Percentiles rank a stretch among this genome's conserved stretches.
Conservation (phyloP, 345 rosid species). For the Camelina neglecta region DNA sequence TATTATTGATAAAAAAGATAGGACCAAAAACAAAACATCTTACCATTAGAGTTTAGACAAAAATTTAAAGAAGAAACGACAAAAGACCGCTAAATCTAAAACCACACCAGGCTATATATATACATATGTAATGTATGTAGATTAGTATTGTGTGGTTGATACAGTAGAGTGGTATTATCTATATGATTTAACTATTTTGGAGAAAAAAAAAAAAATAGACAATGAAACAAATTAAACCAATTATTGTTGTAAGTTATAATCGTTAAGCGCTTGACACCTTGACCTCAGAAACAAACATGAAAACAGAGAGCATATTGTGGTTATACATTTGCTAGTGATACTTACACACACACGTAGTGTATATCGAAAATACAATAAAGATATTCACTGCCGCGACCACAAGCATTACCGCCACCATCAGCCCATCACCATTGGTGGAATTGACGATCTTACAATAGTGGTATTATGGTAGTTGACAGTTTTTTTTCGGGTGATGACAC, state of each 20-base stretch:
- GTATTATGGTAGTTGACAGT: too few relatives aligned
- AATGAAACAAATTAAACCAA: neutral
- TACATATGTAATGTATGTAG: slow-evolving; percentile 1
- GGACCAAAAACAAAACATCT: neutral
- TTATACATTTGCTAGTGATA: neutral
- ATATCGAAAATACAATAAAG: neutral
- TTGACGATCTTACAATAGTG: too few relatives aligned
- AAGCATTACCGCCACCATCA: too few relatives aligned
- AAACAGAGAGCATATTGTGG: neutral
- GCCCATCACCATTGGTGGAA: too few relatives aligned
- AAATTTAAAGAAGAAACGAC: slow-evolving; percentile 11
- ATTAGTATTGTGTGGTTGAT: slow-evolving; percentile 37
- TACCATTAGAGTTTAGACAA: neutral
- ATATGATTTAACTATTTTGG: neutral
- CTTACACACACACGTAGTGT: neutral
- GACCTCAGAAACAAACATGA: slow-evolving; percentile 10
- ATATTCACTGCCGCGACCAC: too few relatives aligned
- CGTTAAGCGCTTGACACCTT: neutral
- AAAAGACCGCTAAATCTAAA: slow-evolving; percentile 32
- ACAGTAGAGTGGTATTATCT: slow-evolving; percentile 1
- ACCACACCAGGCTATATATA: neutral
- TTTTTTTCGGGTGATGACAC: too few relatives aligned
- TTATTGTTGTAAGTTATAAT: neutral
- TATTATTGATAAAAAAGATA: neutral
- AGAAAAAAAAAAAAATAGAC: neutral